Evolutionary conservation across 257 asterid species (phyloP).

Genomic region (Mitragyna speciosa): DNA sequence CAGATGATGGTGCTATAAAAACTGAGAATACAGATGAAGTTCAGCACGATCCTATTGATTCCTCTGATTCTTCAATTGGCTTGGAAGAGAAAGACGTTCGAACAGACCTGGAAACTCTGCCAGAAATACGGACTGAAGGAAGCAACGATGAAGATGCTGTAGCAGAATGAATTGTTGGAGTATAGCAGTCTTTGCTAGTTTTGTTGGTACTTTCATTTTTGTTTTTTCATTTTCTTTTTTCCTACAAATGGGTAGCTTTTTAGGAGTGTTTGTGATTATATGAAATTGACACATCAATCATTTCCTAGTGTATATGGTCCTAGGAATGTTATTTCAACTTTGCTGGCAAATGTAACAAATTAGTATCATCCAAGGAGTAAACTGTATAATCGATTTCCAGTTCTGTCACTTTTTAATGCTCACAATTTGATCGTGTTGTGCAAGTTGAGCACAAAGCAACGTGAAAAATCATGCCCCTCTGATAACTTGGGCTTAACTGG

Average conservation of each 20-base stretch:
- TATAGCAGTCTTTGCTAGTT: conserved; percentile 11
- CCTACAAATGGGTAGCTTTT: conserved; percentile 17
- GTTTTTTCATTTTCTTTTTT: conserved; percentile 15
- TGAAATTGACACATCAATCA: conserved; percentile 24
- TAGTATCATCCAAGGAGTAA: conserved; percentile 17
- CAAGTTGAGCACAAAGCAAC: background rate
- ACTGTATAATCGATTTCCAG: conserved; percentile 27
- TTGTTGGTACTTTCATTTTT: conserved; percentile 16
- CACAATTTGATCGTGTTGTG: background rate
- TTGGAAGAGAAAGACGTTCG: conserved; percentile 54
- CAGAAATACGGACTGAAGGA: conserved; percentile 64
- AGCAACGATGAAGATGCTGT: conserved; percentile 59
- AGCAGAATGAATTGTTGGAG: conserved; percentile 49
- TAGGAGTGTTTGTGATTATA: conserved; percentile 24
- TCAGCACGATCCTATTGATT: conserved; percentile 54
- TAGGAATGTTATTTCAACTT: conserved; percentile 16
- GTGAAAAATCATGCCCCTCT: too few species aligned
- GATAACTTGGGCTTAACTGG: too few species aligned
- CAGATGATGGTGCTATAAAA: conserved; percentile 27
- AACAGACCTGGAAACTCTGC: conserved; percentile 62
- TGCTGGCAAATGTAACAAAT: conserved; percentile 36
- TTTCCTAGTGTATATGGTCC: conserved; percentile 22
- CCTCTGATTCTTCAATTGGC: conserved; percentile 51
- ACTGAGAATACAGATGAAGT: conserved; percentile 49
- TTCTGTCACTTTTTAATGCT: conserved; percentile 12